A percentile compares a stretch with the other conserved stretches of the same genome.
Conservation (phyloP, 495 filamentous ascomycete species). For the Entonaema liquescens region DNA sequence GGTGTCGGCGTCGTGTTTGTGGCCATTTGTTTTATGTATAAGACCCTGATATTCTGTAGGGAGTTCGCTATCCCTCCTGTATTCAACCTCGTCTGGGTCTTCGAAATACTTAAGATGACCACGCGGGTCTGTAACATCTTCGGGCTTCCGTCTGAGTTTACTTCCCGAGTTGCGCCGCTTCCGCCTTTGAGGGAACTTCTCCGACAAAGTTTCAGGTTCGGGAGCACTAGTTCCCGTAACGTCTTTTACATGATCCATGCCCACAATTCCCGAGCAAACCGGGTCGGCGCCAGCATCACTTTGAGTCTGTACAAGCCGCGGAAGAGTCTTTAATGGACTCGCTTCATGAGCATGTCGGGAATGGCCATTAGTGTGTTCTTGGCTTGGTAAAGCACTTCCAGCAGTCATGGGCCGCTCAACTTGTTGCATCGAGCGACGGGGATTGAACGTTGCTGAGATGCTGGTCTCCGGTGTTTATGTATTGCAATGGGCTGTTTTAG, state of each 20-base stretch:
- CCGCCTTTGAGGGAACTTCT: slow-evolving; percentile 49
- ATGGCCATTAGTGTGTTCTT: slow-evolving; percentile 10
- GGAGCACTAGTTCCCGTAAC: slow-evolving; percentile 65
- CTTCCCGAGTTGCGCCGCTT: slow-evolving; percentile 81
- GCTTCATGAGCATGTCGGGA: slow-evolving; percentile 8
- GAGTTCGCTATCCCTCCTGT: slow-evolving; percentile 80
- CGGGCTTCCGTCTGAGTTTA: slow-evolving; percentile 73
- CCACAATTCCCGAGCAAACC: slow-evolving; percentile 12
- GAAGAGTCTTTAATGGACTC: slow-evolving; percentile 14
- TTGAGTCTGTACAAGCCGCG: slow-evolving; percentile 42
- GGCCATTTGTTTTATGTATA: neutral
- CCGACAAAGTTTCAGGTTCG: slow-evolving; percentile 58
- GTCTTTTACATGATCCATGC: slow-evolving; percentile 50
- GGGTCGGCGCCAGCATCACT: slow-evolving; percentile 44
- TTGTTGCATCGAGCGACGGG: slow-evolving; percentile 55
- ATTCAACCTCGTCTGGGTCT: slow-evolving; percentile 77
- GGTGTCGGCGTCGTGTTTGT: neutral
- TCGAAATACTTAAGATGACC: slow-evolving; percentile 85
- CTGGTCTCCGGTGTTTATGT: slow-evolving; percentile 65
- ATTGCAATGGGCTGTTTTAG: slow-evolving; percentile 77
- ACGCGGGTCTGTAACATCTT: slow-evolving; percentile 67
- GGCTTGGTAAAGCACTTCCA: slow-evolving; percentile 7
- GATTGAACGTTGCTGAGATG: slow-evolving; percentile 65
- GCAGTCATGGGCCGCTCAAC: slow-evolving; percentile 47
- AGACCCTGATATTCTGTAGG: slow-evolving; percentile 62